Conservation (phyloP, 768 basidiomycete genomes). For the Rhodotorula toruloides region DNA sequence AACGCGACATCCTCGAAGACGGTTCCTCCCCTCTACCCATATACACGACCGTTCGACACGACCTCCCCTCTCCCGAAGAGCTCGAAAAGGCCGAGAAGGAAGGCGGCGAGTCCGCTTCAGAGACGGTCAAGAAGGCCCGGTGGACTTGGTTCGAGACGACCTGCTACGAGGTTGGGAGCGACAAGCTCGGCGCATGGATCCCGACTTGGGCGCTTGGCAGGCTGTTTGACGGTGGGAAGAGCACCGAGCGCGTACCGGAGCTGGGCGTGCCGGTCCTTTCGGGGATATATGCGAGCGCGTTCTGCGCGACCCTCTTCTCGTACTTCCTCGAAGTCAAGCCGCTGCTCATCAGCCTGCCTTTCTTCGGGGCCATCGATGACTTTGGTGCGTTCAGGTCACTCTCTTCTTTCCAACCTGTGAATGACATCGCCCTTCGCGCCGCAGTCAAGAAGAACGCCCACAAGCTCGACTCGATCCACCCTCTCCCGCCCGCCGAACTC, state of each 20-base stretch:
- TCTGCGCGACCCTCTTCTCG: conserved; percentile 42
- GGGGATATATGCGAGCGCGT: conserved; percentile 46
- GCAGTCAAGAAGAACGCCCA: conserved; percentile 40
- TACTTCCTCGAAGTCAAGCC: conserved; percentile 46
- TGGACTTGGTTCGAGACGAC: conserved; percentile 47
- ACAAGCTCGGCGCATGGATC: conserved; percentile 43
- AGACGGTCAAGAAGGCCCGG: conserved; percentile 17
- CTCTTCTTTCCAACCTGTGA: too few relatives aligned
- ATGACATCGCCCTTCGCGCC: too few relatives aligned
- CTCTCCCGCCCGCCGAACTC: conserved; percentile 43
- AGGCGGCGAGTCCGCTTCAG: conserved; percentile 3
- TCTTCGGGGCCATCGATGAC: conserved; percentile 22
- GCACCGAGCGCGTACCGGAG: conserved; percentile 42
- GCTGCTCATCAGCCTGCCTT: conserved; percentile 39
- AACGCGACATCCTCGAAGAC: conserved; percentile 38
- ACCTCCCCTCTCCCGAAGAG: conserved; percentile 20
- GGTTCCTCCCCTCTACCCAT: conserved; percentile 44
- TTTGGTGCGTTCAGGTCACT: conserved; percentile 12
- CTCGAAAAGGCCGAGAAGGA: conserved; percentile 1
- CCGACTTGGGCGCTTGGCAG: conserved; percentile 46
- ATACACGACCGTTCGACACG: conserved; percentile 44
- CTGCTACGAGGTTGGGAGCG: conserved; percentile 41
- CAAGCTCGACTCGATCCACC: conserved; percentile 43
- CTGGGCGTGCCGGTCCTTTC: conserved; percentile 44
- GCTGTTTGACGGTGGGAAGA: conserved; percentile 42